These are phyloP conservation scores for Saturnispora sanitii DNA, from an alignment of 805 yeast genomes.

Conservation along the genomic window DNA sequence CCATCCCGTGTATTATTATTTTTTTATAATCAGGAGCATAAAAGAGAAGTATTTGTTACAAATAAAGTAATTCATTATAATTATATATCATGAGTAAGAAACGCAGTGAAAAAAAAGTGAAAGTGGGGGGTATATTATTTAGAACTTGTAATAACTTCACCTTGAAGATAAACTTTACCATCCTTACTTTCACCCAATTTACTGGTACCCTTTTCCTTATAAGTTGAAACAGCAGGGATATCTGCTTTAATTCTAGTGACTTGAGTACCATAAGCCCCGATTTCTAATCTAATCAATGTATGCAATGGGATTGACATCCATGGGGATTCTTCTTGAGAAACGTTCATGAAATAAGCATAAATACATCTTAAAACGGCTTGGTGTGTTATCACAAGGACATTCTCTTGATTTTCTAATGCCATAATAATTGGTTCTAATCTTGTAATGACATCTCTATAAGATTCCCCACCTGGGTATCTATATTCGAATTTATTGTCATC, in stretches of 20 bases:
- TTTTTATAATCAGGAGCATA: too few species aligned
- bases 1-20: too few species aligned
- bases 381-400: conserved; percentile 90
- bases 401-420: conserved; percentile 97
- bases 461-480: conserved; percentile 94
- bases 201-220: conserved; percentile 86
- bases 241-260: conserved; percentile 90
- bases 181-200: conserved; percentile 44
- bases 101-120: not conserved
- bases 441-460: conserved; percentile 89
- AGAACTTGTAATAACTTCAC: conserved; percentile 36
- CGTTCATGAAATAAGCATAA: conserved; percentile 97
- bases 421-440: conserved; percentile 94
- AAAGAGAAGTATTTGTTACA: too few species aligned
- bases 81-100: not conserved
- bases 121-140: conserved; percentile 3
- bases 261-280: conserved; percentile 84
- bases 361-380: conserved; percentile 95
- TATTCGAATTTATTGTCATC: conserved; percentile 95
- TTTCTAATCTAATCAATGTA: conserved; percentile 86
- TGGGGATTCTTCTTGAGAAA: conserved; percentile 94
- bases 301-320: conserved; percentile 99
- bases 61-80: too few species aligned
- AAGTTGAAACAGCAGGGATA: conserved; percentile 96
- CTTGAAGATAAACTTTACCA: conserved; percentile 32